Conservation (phyloP, 257 asterid genomes). For the Striga asiatica region DNA sequence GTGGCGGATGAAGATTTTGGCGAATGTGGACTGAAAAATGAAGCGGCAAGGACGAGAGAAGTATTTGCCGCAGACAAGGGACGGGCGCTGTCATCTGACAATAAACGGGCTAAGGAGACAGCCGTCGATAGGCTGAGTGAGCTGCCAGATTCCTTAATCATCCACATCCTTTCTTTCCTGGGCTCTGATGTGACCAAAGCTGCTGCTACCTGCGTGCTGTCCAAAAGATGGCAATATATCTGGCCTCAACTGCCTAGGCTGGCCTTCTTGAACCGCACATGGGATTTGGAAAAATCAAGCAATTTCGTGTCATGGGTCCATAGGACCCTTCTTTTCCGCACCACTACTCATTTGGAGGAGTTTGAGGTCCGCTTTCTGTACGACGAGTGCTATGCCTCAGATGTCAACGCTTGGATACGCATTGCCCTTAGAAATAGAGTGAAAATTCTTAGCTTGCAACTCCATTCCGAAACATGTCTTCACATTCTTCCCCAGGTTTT, state of each 20-base stretch:
- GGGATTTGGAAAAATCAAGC: background rate
- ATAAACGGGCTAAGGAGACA: background rate
- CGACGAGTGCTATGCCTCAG: background rate
- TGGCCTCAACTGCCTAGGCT: background rate
- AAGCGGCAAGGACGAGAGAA: too few species aligned
- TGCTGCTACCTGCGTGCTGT: background rate
- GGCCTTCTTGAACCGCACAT: background rate
- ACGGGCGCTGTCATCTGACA: too few species aligned
- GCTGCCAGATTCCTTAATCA: background rate
- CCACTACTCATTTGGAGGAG: background rate
- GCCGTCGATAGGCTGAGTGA: constrained; percentile 10
- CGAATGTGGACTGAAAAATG: too few species aligned
- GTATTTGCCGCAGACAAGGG: too few species aligned
- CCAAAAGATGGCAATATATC: constrained; percentile 3
- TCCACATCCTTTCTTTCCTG: background rate
- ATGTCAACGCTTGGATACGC: background rate
- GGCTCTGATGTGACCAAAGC: background rate
- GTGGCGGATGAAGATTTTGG: too few species aligned
- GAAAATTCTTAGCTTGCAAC: background rate
- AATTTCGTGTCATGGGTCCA: background rate
- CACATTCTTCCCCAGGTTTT: constrained; percentile 5
- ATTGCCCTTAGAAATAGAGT: background rate
- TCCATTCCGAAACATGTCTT: background rate
- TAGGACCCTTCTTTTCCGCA: background rate
- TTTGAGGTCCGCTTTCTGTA: background rate